phyloP scores from a whole-genome alignment of 441 rosid species.

The Erodium chrysanthum region DNA sequence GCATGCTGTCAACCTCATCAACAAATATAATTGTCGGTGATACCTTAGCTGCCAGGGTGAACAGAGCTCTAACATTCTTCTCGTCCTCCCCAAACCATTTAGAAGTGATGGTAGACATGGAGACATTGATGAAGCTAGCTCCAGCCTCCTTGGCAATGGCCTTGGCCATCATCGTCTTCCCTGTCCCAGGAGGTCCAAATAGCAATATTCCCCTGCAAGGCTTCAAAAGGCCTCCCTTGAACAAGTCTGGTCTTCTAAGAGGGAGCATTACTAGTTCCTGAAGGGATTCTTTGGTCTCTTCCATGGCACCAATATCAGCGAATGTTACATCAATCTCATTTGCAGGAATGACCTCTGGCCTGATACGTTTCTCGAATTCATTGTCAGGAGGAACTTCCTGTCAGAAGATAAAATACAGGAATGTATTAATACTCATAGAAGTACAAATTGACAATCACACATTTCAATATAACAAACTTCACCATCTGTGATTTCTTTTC shows the following conservation, averaged over 20 bases:
- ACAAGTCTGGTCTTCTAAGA: slow-evolving; percentile 60
- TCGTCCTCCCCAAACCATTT: slow-evolving; percentile 18
- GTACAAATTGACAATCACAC: not conserved
- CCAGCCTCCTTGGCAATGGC: slow-evolving; percentile 96
- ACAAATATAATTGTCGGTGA: slow-evolving; percentile 89
- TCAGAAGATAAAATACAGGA: not conserved
- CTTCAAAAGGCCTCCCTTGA: slow-evolving; percentile 58
- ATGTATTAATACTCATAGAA: not conserved
- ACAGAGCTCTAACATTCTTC: slow-evolving; percentile 7
- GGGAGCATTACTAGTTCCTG: slow-evolving; percentile 83
- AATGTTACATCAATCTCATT: slow-evolving; percentile 52
- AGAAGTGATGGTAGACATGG: slow-evolving; percentile 95
- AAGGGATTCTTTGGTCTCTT: slow-evolving; percentile 62
- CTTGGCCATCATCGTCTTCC: slow-evolving; percentile 92
- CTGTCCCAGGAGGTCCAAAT: slow-evolving; percentile 97
- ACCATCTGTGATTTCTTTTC: not conserved
- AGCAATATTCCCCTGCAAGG: slow-evolving; percentile 89
- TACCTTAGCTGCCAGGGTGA: slow-evolving; percentile 34
- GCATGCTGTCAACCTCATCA: slow-evolving; percentile 96
- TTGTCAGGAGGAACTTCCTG: slow-evolving; percentile 48
- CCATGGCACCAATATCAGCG: slow-evolving; percentile 58
- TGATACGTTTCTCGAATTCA: slow-evolving; percentile 69
- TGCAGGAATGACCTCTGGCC: slow-evolving; percentile 68
- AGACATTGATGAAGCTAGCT: slow-evolving; percentile 83
- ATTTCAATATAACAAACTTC: not conserved